Evolutionary conservation across 371 early-diverging fungal genomes (phyloP).

Genomic region (Coemansia sp.): DNA sequence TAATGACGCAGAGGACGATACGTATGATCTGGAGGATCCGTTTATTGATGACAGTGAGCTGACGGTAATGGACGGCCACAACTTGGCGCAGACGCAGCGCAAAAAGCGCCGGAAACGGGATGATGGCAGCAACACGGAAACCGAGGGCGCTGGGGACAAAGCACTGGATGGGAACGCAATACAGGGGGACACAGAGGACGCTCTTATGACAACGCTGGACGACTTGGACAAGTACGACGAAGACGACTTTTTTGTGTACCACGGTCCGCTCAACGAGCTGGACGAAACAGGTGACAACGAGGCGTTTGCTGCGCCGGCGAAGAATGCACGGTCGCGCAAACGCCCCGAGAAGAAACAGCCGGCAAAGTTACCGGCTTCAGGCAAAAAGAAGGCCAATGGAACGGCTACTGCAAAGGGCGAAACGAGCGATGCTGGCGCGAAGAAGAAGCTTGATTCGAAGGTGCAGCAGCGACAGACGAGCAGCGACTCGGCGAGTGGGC

Average conservation of each 20-base stretch:
- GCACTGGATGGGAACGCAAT: neutral
- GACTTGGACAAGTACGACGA: slow-evolving; percentile 44
- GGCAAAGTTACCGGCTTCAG: slow-evolving; percentile 17
- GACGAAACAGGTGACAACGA: slow-evolving; percentile 22
- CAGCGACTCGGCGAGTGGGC: slow-evolving; percentile 24
- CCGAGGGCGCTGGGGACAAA: slow-evolving; percentile 17
- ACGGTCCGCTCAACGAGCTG: slow-evolving; percentile 50
- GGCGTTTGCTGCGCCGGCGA: slow-evolving; percentile 19
- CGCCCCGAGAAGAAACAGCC: slow-evolving; percentile 38
- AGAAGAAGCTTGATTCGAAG: slow-evolving; percentile 31
- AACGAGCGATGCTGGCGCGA: slow-evolving; percentile 7
- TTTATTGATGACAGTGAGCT: slow-evolving; percentile 59
- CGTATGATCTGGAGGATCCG: slow-evolving; percentile 55
- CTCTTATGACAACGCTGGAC: slow-evolving; percentile 11
- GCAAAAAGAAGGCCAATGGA: slow-evolving; percentile 25
- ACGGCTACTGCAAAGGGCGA: slow-evolving; percentile 19
- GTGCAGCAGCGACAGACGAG: slow-evolving; percentile 11
- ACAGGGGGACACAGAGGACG: neutral
- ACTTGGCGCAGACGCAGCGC: slow-evolving; percentile 22
- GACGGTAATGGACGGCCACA: slow-evolving; percentile 52
- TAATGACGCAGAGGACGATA: slow-evolving; percentile 49
- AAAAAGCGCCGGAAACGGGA: slow-evolving; percentile 37
- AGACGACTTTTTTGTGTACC: slow-evolving; percentile 53
- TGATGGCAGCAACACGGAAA: slow-evolving; percentile 40
- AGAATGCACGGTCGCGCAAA: slow-evolving; percentile 32